A percentile compares a stretch with the other conserved stretches of the same genome.
phyloP scores from a whole-genome alignment of 148 eudicot genomes.

The Persicaria tinctoria region DNA sequence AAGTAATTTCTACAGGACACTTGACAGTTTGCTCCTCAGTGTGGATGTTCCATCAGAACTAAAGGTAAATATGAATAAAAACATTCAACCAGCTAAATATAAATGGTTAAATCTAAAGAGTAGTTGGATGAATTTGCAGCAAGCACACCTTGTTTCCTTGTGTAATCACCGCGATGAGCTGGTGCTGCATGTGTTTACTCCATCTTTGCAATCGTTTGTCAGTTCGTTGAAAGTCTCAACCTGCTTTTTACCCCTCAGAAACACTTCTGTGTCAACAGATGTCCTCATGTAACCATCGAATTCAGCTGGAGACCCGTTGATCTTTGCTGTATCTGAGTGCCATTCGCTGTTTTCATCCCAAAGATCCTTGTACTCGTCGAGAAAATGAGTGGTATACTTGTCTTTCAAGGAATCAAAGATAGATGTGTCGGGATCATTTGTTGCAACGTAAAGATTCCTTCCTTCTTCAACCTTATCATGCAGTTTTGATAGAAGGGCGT shows the following conservation, averaged over 20 bases:
- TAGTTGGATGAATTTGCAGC: not conserved
- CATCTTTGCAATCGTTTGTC: conserved; percentile 92
- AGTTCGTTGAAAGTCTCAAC: conserved; percentile 94
- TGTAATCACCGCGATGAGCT: conserved; percentile 18
- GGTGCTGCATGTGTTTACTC: conserved; percentile 72
- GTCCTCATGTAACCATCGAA: conserved; percentile 96
- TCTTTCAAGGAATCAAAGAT: conserved; percentile 81
- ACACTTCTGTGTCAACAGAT: conserved; percentile 86
- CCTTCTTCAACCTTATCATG: conserved; percentile 69
- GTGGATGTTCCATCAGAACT: conserved; percentile 1
- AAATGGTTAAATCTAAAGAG: not conserved
- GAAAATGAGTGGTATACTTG: conserved; percentile 78
- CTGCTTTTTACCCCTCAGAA: conserved; percentile 90
- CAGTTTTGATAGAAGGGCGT: conserved; percentile 46
- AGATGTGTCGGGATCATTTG: conserved; percentile 57
- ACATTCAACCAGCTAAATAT: not conserved
- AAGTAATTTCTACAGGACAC: not conserved
- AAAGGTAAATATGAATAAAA: not conserved
- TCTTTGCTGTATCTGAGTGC: conserved; percentile 64
- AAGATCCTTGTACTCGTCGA: conserved; percentile 69
- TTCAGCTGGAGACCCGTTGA: conserved; percentile 70
- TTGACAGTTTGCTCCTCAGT: not conserved
- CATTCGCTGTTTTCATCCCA: conserved; percentile 89
- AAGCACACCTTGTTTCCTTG: not conserved
- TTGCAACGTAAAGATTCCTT: conserved; percentile 68